These are phyloP conservation scores for Heritiera littoralis DNA, from an alignment of 345 rosid species.

Conservation along the genomic window DNA sequence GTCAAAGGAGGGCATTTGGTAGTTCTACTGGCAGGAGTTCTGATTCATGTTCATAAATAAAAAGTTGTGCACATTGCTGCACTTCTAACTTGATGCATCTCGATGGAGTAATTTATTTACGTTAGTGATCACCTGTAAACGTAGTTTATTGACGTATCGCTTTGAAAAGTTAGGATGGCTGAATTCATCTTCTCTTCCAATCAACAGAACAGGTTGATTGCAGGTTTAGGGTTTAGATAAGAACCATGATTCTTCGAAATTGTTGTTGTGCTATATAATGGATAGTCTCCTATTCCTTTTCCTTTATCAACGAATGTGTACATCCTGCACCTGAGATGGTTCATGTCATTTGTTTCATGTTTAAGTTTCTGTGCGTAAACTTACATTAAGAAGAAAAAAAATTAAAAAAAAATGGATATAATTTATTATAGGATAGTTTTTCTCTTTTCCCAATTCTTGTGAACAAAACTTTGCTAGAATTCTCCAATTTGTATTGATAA, in stretches of 20 bases:
- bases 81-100: conserved; percentile 12
- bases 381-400: neutral
- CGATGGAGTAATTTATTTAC: conserved; percentile 8
- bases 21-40: conserved; percentile 20
- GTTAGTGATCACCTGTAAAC: conserved; percentile 16
- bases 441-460: neutral
- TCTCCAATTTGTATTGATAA: neutral
- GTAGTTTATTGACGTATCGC: conserved; percentile 20
- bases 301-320: neutral
- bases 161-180: conserved; percentile 7
- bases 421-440: neutral
- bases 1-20: conserved; percentile 92
- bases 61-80: neutral
- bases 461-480: neutral
- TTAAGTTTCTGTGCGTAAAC: neutral
- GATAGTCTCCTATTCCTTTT: neutral
- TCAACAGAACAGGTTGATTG: conserved; percentile 8
- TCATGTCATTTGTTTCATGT: neutral
- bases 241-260: neutral
- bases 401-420: neutral
- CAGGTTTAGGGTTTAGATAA: neutral
- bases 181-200: neutral
- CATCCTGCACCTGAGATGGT: neutral
- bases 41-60: conserved; percentile 29
- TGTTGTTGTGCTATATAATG: conserved; percentile 1